Conservation (phyloP, 169 alveolate species). For the Cryptosporidium meleagridis region DNA sequence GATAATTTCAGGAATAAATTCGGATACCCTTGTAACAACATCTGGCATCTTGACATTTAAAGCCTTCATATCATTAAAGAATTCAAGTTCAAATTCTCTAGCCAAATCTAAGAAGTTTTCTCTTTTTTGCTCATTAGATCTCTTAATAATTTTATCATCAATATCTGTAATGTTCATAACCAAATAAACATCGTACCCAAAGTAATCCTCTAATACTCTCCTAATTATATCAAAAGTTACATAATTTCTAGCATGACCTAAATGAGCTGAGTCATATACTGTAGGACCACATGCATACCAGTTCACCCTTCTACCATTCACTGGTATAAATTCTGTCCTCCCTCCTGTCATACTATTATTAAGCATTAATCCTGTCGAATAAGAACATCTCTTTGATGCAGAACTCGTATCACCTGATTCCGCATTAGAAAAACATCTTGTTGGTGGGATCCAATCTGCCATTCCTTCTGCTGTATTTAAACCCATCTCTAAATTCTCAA, state of each 20-base stretch:
- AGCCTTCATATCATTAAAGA: conserved; percentile 90
- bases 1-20: conserved; percentile 94
- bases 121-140: conserved; percentile 84
- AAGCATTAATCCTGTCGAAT: conserved; percentile 47
- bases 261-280: conserved; percentile 97
- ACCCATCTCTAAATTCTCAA: conserved; percentile 20
- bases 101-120: conserved; percentile 86
- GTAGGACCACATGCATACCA: conserved; percentile 96
- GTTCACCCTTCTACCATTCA: conserved; percentile 84
- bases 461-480: conserved; percentile 45
- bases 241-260: conserved; percentile 99
- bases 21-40: conserved; percentile 95
- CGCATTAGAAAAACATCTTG: conserved; percentile 15
- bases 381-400: conserved; percentile 26
- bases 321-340: conserved; percentile 55
- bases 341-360: conserved; percentile 71
- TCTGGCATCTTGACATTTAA: conserved; percentile 94
- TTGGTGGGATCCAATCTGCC: conserved; percentile 73
- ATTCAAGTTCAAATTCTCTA: conserved; percentile 91
- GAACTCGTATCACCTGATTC: background rate
- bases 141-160: conserved; percentile 96
- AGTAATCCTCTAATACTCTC: conserved; percentile 93
- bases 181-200: conserved; percentile 94
- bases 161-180: conserved; percentile 98
- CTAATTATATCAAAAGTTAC: conserved; percentile 95